Evolutionary conservation across 2,329 filamentous ascomycete genomes (phyloP), one percentile per base, ranked within the genome.

Genomic region (Microsporum audouinii): DNA sequence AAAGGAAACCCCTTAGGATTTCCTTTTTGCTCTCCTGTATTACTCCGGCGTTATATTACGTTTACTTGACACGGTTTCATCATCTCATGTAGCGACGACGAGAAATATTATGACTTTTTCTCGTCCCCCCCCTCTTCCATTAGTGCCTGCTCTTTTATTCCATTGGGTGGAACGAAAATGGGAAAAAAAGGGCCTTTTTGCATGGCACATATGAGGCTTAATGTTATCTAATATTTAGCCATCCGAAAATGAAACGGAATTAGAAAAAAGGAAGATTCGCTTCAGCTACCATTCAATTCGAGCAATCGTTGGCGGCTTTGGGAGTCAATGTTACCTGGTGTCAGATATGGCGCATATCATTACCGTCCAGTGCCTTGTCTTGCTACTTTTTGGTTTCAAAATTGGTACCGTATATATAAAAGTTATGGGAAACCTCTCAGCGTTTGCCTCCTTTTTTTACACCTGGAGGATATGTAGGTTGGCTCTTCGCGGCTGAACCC

Each of bases 1-100:
- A 76, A 72, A 76, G 75, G 75, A 75, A 68, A 51, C 67, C 67
- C 51, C 66, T 68, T 66, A 65, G 39, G 27, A 49, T 55, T 45
- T 64, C 60, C 45, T 66, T 68, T 64, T 66, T 65, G 68, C 55
- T 51, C 23, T 60, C 58, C 38, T 67, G 66, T 67, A 71, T 68
- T 68, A 68, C 73, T 69, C 71, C 71, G 72, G 55, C 55, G 55
- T 57, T 57, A 57, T 29, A 23, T 57, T 43, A 57, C 55, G 55
- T 57, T 57, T 57, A 57, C 55, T 57, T 57, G 55, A 57, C 39
- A 43, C 55, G 55, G 55, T 57, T 23, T 57, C 55, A 57, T 57
- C 55, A 39, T 57, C 33, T 57, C 51, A 55, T 57, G 36, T 57
- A 57, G 55, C 55, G 55, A 43, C 36, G 36, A 57, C 55, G 55